Base-by-base conservation (phyloP, 1,139 yeast species). In the Geotrichum cucujoidarum region DNA sequence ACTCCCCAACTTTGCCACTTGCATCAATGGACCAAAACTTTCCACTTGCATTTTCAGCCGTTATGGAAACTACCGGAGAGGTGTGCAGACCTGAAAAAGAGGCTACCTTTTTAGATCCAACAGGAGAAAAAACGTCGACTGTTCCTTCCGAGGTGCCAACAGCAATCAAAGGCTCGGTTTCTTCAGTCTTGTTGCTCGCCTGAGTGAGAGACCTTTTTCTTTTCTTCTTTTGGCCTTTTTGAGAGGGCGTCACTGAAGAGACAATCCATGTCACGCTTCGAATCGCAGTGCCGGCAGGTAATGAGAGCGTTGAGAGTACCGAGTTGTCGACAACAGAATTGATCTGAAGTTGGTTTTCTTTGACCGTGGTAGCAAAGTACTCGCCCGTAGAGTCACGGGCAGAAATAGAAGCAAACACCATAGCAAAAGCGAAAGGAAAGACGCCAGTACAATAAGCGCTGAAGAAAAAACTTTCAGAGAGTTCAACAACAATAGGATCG, bases 81-180 rank as follows among this genome's bases (percentile, higher is more conserved):
- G 76, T 72, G 47, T 72, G 69, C 13, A 78, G 74, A 11, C 78
- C 74, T 7, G 70, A 64, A 36, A 85, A 67, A 51, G 74, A 81
- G 6, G 65, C 67, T 5, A 80, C 61, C 2, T 83, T 68, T 45
- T 77, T 75, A 55, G 81, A 81, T 18, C 78, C 74, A 37, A 76
- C 66, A 2, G 95, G 94, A 1, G 90, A 78, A 61, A 80, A 88
- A 11, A 87, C 61, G 53, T 83, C 66, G 1, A 83, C 67, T 6
- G 76, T 67, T 11, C 95, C 95, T 45, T 75, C 77, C 45, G 78
- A 79, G 53, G 85, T 73, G 40, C 90, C 86, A 40, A 87, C 60
- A 3, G 84, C 80, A 31, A 88, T 67, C 13, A 78, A 63, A 22
- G 47, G 29, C 32, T 16, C 16, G 24, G 31, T 8, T 22, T 14